phyloP scores from a whole-genome alignment of 257 asterid species.

The Nicotiana sylvestris region DNA sequence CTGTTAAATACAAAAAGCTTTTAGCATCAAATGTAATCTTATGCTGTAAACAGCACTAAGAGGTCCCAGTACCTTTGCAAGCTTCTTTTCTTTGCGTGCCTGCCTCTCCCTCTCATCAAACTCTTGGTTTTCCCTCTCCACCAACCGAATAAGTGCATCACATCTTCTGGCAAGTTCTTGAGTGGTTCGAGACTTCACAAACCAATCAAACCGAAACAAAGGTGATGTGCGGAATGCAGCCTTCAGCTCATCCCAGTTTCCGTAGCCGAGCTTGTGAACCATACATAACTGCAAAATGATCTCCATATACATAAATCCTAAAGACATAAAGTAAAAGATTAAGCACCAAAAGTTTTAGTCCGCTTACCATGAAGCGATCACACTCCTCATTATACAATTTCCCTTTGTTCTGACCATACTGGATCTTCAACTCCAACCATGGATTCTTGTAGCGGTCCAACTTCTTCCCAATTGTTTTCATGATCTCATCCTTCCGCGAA shows the following conservation, averaged over 20 bases:
- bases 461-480: constrained; percentile 96
- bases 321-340: not conserved
- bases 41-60: not conserved
- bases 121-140: constrained; percentile 95
- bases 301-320: not conserved
- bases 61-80: constrained; percentile 53
- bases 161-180: constrained; percentile 99
- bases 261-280: constrained; percentile 99
- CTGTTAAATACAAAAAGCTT: constrained; percentile 23
- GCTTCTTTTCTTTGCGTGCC: constrained; percentile 96
- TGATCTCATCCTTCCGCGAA: constrained; percentile 92
- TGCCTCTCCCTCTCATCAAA: constrained; percentile 93
- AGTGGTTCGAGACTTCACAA: constrained; percentile 95
- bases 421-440: constrained; percentile 93
- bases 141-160: constrained; percentile 82
- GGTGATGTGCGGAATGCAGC: constrained; percentile 97
- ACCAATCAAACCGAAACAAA: constrained; percentile 96
- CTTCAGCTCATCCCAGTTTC: constrained; percentile 98
- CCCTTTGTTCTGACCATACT: constrained; percentile 99
- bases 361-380: constrained; percentile 92
- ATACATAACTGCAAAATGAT: constrained; percentile 63
- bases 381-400: constrained; percentile 98
- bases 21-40: not conserved
- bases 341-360: not conserved
- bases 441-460: constrained; percentile 97